A percentile compares a stretch with the other conserved stretches of the same genome.
Conservation (phyloP, 2,329 filamentous ascomycete genomes). For the Colletotrichum godetiae region DNA sequence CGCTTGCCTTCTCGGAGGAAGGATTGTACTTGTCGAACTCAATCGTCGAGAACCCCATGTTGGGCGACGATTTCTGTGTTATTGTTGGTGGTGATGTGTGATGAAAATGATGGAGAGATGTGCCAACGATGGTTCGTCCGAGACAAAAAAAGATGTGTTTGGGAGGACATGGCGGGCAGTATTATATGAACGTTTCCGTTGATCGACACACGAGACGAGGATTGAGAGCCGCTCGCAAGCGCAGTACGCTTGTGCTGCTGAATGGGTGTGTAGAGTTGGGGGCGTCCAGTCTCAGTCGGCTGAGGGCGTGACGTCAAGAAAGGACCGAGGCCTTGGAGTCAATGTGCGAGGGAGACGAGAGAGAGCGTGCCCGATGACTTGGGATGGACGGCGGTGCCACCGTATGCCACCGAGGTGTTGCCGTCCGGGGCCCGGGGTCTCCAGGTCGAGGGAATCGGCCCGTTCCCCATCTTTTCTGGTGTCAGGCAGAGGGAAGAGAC, state of each 20-base stretch:
- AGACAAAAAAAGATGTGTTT: background rate
- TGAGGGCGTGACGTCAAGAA: slow-evolving; percentile 33
- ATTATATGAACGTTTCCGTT: slow-evolving; percentile 33
- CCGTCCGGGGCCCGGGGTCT: slow-evolving; percentile 31
- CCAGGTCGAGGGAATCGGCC: slow-evolving; percentile 31
- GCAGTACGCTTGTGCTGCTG: background rate
- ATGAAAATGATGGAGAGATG: background rate
- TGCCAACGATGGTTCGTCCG: slow-evolving; percentile 29
- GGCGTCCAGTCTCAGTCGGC: slow-evolving; percentile 14
- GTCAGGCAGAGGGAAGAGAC: background rate
- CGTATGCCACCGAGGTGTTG: slow-evolving; percentile 27
- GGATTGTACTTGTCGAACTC: slow-evolving; percentile 57
- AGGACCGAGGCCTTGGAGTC: slow-evolving; percentile 21
- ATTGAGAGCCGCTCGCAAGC: background rate
- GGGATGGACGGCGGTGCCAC: slow-evolving; percentile 10
- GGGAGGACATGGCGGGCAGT: slow-evolving; percentile 11
- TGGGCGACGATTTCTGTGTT: slow-evolving; percentile 18
- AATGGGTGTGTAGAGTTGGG: background rate
- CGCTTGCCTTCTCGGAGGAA: slow-evolving; percentile 48
- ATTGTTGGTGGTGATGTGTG: slow-evolving; percentile 59
- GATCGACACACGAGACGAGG: slow-evolving; percentile 17
- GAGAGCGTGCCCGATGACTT: slow-evolving; percentile 28
- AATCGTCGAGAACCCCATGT: slow-evolving; percentile 44
- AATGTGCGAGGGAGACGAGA: background rate
- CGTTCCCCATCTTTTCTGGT: slow-evolving; percentile 25